A percentile compares a stretch with the other conserved stretches of the same genome.
phyloP scores from a whole-genome alignment of 345 rosid species.

The Ceriops zippeliana region DNA sequence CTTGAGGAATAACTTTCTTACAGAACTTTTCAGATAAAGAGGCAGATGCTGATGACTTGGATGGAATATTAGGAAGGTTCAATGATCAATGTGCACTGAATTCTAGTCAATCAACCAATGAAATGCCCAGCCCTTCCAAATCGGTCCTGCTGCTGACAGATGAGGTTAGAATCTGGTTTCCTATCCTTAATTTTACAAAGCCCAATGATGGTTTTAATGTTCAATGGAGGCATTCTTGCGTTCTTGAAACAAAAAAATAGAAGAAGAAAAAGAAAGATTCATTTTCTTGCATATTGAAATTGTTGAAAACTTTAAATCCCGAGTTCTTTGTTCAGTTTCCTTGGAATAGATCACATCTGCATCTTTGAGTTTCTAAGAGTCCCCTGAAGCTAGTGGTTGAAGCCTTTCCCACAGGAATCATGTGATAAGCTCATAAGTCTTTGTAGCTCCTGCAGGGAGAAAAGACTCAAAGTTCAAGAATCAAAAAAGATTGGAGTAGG shows the following conservation, averaged over 20 bases:
- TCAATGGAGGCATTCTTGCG: not conserved
- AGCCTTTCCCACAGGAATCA: constrained; percentile 5
- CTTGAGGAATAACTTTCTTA: constrained; percentile 41
- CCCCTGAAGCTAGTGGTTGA: not conserved
- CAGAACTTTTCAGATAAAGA: constrained; percentile 54
- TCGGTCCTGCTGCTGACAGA: constrained; percentile 18
- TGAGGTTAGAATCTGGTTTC: constrained; percentile 47
- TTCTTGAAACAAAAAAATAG: not conserved
- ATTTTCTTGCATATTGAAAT: not conserved
- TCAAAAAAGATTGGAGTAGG: constrained; percentile 29
- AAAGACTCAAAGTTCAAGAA: constrained; percentile 32
- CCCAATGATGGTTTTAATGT: not conserved
- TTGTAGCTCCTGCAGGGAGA: constrained; percentile 48
- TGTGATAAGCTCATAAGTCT: constrained; percentile 9
- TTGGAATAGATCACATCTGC: too few relatives aligned
- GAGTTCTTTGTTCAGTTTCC: not conserved
- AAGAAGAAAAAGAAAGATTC: not conserved
- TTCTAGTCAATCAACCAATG: constrained; percentile 38
- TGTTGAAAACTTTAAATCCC: not conserved
- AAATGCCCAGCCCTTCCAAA: constrained; percentile 35
- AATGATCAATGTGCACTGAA: constrained; percentile 26
- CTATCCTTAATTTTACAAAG: constrained; percentile 4
- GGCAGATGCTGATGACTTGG: constrained; percentile 39
- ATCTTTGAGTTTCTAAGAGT: not conserved
- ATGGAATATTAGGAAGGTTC: constrained; percentile 27